Evolutionary conservation across 192 early-diverging fungal species (phyloP).

Genomic region (Coemansia pectinata): DNA sequence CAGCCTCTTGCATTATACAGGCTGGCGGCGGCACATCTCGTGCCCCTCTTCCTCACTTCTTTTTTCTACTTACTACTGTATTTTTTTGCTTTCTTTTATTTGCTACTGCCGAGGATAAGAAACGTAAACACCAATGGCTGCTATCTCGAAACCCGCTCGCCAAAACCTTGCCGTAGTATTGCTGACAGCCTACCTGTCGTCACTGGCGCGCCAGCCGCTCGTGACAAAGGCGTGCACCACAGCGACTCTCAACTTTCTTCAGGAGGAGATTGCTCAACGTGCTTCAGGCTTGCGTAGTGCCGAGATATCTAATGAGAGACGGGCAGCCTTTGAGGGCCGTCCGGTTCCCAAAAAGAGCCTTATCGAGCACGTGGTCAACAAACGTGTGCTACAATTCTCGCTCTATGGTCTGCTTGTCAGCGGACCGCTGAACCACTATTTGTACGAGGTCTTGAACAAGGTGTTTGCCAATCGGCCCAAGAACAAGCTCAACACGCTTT

Average conservation of each 20-base stretch:
- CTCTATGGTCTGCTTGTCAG: constrained; percentile 78
- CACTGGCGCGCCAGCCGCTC: constrained; percentile 67
- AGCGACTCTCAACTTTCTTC: constrained; percentile 71
- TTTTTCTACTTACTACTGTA: constrained; percentile 1
- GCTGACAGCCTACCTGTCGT: constrained; percentile 62
- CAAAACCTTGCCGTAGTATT: constrained; percentile 49
- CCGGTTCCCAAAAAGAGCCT: constrained; percentile 19
- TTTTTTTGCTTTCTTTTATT: not conserved
- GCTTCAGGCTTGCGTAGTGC: constrained; percentile 58
- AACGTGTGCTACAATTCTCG: constrained; percentile 77
- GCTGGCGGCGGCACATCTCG: not conserved
- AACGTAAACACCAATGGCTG: constrained; percentile 32
- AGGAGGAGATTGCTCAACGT: constrained; percentile 75
- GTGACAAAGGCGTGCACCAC: constrained; percentile 80
- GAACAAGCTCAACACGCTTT: constrained; percentile 63
- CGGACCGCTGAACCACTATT: constrained; percentile 79
- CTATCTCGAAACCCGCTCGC: constrained; percentile 43
- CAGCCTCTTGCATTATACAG: not conserved
- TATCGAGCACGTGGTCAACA: constrained; percentile 54
- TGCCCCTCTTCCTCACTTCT: not conserved
- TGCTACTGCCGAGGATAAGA: not conserved
- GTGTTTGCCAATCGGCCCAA: constrained; percentile 69
- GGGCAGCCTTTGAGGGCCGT: constrained; percentile 37
- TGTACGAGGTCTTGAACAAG: constrained; percentile 76
- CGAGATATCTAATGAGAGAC: constrained; percentile 47